Base-by-base conservation (phyloP, 1,284 basidiomycete genomes). In the Boletus sp. region DNA sequence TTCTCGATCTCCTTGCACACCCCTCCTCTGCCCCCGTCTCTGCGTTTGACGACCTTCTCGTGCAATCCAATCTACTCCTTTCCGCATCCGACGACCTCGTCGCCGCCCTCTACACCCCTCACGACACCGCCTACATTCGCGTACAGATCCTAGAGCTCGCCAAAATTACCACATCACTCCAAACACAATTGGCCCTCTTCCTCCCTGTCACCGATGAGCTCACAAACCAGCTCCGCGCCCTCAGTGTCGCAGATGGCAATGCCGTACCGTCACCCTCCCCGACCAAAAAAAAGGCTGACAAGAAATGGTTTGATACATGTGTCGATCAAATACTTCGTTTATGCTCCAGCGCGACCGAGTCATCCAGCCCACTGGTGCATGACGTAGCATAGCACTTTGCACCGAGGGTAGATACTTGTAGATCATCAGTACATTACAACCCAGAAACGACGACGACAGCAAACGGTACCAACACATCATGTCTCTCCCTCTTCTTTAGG, bases 31-130 rank as follows among this genome's bases (percentile, higher is more conserved):
- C 56, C 2, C 46, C 62, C 13, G 42, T 55, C 43, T 61, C 59
- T 30, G 50, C 68, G 2, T 63, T 84, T 14, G 83, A 86, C 59
- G 48, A 58, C n/a, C 68, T 88, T 6, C 72, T 77, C 5, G 36
- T 60, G 2, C 67, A 69, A 14, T 87, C 84, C 8, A 66, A 73
- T 13, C 58, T 68, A 7, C 72, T 88, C 12, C 67, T 81, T 20
- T 67, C 73, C 16, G 66, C 74, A 9, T 73, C 75, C 13, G 86
- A 88, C 58, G 83, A 88, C 36, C 69, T 88, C 40, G 75, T 83
- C 22, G 72, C 81, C 12, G 68, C 80, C 1, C 66, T 85, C 33
- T 83, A 88, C 60, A 56, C 77, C 0, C 82, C 84, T 2, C 85
- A 88, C 58, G 71, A 80, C 46, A 57, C 60, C 0, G 57, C 62